Conservation (phyloP, 352 stramenopile species). For the Phytophthora ohioensis region DNA sequence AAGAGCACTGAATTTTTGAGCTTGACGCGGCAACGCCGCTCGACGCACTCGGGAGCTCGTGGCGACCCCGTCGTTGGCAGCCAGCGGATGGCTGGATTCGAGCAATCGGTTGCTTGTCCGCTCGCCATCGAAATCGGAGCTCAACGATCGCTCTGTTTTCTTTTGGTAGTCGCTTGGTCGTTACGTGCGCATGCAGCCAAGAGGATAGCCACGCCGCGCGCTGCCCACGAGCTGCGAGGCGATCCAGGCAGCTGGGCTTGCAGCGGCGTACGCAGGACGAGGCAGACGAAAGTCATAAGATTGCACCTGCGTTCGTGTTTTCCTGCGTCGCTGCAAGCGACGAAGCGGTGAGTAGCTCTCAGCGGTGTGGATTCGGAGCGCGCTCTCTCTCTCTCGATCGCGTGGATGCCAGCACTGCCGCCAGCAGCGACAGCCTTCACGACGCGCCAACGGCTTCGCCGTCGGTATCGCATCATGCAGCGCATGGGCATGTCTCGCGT, state of each 20-base stretch:
- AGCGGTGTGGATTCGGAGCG: too few relatives aligned
- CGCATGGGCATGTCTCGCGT: conserved; percentile 7
- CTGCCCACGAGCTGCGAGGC: conserved; percentile 24
- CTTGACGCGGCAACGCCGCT: conserved; percentile 20
- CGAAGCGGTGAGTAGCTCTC: conserved; percentile 3
- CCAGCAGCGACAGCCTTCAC: background rate
- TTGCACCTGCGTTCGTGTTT: conserved; percentile 6
- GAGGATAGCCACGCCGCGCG: conserved; percentile 19
- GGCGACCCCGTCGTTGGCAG: conserved; percentile 15
- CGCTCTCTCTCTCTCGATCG: too few relatives aligned
- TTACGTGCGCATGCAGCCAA: conserved; percentile 26
- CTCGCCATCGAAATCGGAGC: conserved; percentile 26
- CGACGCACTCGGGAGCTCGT: conserved; percentile 9
- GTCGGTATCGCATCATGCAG: background rate
- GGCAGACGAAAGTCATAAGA: conserved; percentile 18
- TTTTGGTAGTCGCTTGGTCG: conserved; percentile 48
- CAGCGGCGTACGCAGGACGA: conserved; percentile 16
- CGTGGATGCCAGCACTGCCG: too few relatives aligned
- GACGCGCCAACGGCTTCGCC: background rate
- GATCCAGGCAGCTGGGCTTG: conserved; percentile 25
- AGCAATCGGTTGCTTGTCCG: conserved; percentile 25
- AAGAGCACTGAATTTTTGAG: conserved; percentile 29
- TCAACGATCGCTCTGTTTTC: conserved; percentile 14
- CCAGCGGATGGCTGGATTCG: conserved; percentile 26
- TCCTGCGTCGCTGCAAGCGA: conserved; percentile 12